Percentiles rank a stretch among this genome's conserved stretches.
Evolutionary conservation across 495 filamentous ascomycete genomes (phyloP).

Genomic region (Hypoxylon intermedium): DNA sequence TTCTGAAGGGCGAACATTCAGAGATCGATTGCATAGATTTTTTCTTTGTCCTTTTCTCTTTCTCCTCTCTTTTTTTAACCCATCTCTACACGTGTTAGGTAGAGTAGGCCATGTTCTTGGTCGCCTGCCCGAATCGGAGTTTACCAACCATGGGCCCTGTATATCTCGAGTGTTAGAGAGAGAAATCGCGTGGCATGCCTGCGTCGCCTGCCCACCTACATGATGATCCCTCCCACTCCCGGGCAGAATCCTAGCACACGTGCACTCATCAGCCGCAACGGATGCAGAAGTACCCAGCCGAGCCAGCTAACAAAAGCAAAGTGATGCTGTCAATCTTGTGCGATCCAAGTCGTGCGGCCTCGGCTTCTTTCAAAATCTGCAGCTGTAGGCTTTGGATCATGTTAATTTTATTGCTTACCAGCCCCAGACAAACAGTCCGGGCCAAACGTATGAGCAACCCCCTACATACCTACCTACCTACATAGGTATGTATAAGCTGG

Average conservation of each 20-base stretch:
- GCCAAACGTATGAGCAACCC: background rate
- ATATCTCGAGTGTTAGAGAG: conserved; percentile 5
- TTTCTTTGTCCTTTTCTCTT: too few relatives aligned
- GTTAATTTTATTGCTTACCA: conserved; percentile 13
- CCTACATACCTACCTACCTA: background rate
- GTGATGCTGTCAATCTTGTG: conserved; percentile 10
- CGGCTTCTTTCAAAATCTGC: background rate
- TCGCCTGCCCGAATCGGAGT: conserved; percentile 18
- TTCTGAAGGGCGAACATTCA: conserved; percentile 11
- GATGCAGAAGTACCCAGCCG: conserved; percentile 27
- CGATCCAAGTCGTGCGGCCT: conserved; percentile 9
- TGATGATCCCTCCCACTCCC: conserved; percentile 21
- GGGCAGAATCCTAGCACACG: conserved; percentile 27
- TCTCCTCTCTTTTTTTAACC: too few relatives aligned
- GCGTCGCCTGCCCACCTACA: conserved; percentile 30
- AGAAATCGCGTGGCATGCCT: conserved; percentile 33
- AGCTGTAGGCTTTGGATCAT: conserved; percentile 10
- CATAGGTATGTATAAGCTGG: background rate
- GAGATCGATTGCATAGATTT: conserved; percentile 21
- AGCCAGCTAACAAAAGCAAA: conserved; percentile 1
- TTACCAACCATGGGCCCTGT: conserved; percentile 18
- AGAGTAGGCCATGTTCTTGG: conserved; percentile 17
- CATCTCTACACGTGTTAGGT: too few relatives aligned
- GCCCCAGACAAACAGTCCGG: conserved; percentile 3
- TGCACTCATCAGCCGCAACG: conserved; percentile 35